These are phyloP conservation scores for Coemansia sp. DNA, from an alignment of 192 early-diverging fungal genomes.

Conservation along the genomic window DNA sequence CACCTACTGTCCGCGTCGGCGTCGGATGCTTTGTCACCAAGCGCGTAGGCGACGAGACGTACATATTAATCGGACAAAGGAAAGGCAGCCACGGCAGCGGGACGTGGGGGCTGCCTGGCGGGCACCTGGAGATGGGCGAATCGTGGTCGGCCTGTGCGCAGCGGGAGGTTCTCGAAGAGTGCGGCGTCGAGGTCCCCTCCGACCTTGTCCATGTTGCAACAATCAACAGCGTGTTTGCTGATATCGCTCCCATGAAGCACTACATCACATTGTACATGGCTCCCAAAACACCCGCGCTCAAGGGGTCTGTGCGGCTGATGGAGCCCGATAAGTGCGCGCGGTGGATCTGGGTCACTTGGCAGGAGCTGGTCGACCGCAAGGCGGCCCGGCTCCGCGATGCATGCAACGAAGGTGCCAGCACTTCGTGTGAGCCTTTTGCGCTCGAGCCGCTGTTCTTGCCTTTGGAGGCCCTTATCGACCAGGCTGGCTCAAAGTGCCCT, in stretches of 20 bases:
- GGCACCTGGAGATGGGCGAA: slow-evolving; percentile 25
- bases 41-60: slow-evolving; percentile 14
- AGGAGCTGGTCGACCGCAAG: background rate
- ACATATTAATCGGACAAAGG: slow-evolving; percentile 14
- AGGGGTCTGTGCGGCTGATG: slow-evolving; percentile 12
- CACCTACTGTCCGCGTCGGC: slow-evolving; percentile 8
- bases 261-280: slow-evolving; percentile 15
- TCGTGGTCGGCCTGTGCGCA: slow-evolving; percentile 10
- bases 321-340: slow-evolving; percentile 19
- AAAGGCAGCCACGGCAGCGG: slow-evolving; percentile 18
- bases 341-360: slow-evolving; percentile 25
- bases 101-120: slow-evolving; percentile 22
- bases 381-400: slow-evolving; percentile 15
- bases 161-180: slow-evolving; percentile 22
- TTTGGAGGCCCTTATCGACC: slow-evolving; percentile 1
- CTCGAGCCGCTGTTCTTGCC: slow-evolving; percentile 18
- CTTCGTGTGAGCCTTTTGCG: background rate
- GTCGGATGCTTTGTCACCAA: slow-evolving; percentile 44
- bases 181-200: background rate
- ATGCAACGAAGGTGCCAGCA: background rate
- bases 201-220: background rate
- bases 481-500: slow-evolving; percentile 4
- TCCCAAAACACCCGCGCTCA: background rate
- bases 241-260: background rate
- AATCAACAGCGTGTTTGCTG: slow-evolving; percentile 15